Evolutionary conservation across 495 filamentous ascomycete genomes (phyloP).

Genomic region (Xylaria intraflava): DNA sequence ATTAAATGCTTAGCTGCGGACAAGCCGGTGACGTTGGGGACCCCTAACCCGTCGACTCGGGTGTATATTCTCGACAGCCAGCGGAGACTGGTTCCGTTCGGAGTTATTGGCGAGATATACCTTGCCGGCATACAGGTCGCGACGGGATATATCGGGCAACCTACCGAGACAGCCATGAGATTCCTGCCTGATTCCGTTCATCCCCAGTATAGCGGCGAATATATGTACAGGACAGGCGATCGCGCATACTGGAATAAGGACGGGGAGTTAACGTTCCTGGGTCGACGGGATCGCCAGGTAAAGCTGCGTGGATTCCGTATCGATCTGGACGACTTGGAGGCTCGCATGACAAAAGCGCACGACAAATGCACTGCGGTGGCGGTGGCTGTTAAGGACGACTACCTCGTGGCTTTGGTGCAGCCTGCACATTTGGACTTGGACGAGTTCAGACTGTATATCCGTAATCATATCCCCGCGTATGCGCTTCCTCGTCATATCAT

Average conservation of each 20-base stretch:
- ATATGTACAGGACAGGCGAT: not conserved
- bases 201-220: not conserved
- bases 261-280: not conserved
- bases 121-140: not conserved
- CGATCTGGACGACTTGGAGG: not conserved
- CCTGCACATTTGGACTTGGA: constrained; percentile 11
- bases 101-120: not conserved
- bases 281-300: not conserved
- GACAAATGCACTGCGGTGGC: constrained; percentile 16
- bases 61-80: not conserved
- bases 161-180: not conserved
- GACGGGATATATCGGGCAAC: not conserved
- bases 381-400: constrained; percentile 9
- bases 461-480: no score
- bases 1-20: constrained; percentile 12
- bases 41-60: constrained; percentile 17
- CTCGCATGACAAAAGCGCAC: not conserved
- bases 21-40: constrained; percentile 27
- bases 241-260: not conserved
- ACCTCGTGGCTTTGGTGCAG: constrained; percentile 22
- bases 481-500: no score
- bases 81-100: not conserved
- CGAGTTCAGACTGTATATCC: no score
- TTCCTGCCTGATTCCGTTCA: not conserved
- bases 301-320: not conserved